phyloP scores from a whole-genome alignment of 352 stramenopile species.

The Pythium chondricola region DNA sequence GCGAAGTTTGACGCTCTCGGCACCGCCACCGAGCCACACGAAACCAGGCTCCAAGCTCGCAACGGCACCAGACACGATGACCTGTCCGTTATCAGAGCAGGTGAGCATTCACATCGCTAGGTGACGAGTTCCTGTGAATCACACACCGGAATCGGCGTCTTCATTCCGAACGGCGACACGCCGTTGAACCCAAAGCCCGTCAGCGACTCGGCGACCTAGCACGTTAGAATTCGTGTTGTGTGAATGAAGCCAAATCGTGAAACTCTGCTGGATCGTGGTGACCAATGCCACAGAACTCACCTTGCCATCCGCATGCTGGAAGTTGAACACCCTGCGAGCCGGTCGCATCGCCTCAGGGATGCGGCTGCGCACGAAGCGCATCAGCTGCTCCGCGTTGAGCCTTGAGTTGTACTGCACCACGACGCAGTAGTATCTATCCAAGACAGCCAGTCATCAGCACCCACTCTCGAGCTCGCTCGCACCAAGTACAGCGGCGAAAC shows the following conservation, averaged over 20 bases:
- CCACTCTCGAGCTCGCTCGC: neutral
- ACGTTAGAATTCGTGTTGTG: neutral
- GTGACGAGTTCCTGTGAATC: neutral
- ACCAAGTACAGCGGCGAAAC: neutral
- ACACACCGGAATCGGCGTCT: conserved; percentile 51
- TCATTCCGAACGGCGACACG: conserved; percentile 80
- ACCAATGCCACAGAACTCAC: conserved; percentile 12
- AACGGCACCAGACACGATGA: conserved; percentile 60
- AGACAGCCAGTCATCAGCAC: neutral
- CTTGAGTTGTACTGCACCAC: conserved; percentile 85
- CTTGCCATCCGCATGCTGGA: conserved; percentile 71
- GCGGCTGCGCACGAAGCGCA: conserved; percentile 65
- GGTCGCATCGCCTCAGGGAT: conserved; percentile 49
- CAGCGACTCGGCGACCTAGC: conserved; percentile 51
- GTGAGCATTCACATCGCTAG: neutral
- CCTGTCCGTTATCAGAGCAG: conserved; percentile 19
- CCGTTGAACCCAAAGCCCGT: conserved; percentile 86
- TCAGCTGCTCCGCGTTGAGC: conserved; percentile 75
- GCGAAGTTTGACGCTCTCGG: conserved; percentile 72
- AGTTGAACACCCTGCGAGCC: conserved; percentile 81
- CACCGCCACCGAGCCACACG: conserved; percentile 75
- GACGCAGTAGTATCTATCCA: conserved; percentile 69
- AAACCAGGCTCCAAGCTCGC: conserved; percentile 46
- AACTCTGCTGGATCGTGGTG: neutral
- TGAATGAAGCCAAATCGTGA: neutral